A percentile compares a stretch with the other conserved stretches of the same genome.
These are phyloP conservation scores for Plasmodium vivax DNA, from an alignment of 169 alveolate species.

Conservation along the genomic window DNA sequence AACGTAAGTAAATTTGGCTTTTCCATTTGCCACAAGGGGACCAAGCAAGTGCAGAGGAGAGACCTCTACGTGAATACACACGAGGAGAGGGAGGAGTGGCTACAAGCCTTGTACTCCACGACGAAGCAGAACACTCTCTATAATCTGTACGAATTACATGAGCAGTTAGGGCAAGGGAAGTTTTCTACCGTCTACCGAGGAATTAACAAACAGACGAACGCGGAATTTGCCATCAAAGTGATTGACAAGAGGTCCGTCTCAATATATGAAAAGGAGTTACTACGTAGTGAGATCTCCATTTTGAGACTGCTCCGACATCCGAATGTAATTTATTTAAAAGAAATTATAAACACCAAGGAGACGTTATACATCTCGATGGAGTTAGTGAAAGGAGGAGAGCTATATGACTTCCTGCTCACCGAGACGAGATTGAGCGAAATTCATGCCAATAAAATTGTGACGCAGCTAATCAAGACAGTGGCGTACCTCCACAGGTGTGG, in stretches of 20 bases:
- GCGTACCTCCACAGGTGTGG: conserved; percentile 95
- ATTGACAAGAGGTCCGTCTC: conserved; percentile 87
- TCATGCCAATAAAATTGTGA: conserved; percentile 88
- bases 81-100: conserved; percentile 85
- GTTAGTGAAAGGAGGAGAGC: conserved; percentile 90
- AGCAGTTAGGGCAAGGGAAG: conserved; percentile 88
- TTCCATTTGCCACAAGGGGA: conserved; percentile 84
- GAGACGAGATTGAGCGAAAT: conserved; percentile 84
- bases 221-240: conserved; percentile 89
- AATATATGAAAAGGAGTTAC: conserved; percentile 87
- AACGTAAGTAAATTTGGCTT: conserved; percentile 78
- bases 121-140: conserved; percentile 87
- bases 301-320: conserved; percentile 88
- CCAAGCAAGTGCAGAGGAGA: conserved; percentile 77
- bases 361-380: conserved; percentile 92
- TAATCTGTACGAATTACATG: conserved; percentile 83
- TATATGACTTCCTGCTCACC: conserved; percentile 84
- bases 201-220: conserved; percentile 81
- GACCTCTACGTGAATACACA: conserved; percentile 82
- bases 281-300: conserved; percentile 90
- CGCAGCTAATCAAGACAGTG: conserved; percentile 93
- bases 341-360: conserved; percentile 87
- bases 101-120: conserved; percentile 86
- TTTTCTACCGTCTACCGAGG: conserved; percentile 90
- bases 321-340: conserved; percentile 90